Base-by-base conservation (phyloP, 2,329 filamentous ascomycete species). In the Diaporthe aspalathi region DNA sequence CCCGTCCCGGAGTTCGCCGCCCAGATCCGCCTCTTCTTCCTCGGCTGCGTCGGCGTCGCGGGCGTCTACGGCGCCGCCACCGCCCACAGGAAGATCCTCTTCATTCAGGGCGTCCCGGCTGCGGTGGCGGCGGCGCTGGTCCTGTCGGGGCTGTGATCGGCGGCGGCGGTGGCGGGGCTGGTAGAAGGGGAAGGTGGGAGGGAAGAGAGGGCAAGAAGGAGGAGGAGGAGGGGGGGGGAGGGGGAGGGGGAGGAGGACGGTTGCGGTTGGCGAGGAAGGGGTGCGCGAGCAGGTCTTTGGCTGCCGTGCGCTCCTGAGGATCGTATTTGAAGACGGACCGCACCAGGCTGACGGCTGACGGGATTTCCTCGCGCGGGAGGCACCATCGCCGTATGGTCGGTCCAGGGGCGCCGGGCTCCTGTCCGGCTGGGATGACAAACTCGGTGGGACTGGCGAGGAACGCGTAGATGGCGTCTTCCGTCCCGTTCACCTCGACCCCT, bases 11-110 rank as follows among this genome's bases (percentile, higher is more conserved):
- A 78, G 47, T 82, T 87, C 71, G 81, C 80, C 20, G 74, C 68
- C 4, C 83, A 87, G 77, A 78, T 87, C 62, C 78, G 80, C 50
- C 72, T 85, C n/a, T 87, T 87, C 75, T 87, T 87, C 78, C 78
- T 84, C 27, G 80, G 81, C 1, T 85, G 83, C 68, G 82, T 87
- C 35, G 74, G 78, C 40, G 81, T 84, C 43, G 85, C 85, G 0
- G 85, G 85, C 1, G 68, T 81, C 1, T 84, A 83, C 74, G 85
- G 85, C n/a, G 84, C 80, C 1, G 74, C 77, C 3, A 86, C 85
- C 1, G 81, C 80, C 3, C 80, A 76, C 73, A 78, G 70, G 65
- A 81, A 79, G 73, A 87, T 87, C 71, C 73, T 85, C 40, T 80
- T 78, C 49, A 77, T 87, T 1, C 85, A 87, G 76, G 81, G 79